phyloP scores from a whole-genome alignment of 2,329 filamentous ascomycete species.

The Ceratocystis eucalypticola region DNA sequence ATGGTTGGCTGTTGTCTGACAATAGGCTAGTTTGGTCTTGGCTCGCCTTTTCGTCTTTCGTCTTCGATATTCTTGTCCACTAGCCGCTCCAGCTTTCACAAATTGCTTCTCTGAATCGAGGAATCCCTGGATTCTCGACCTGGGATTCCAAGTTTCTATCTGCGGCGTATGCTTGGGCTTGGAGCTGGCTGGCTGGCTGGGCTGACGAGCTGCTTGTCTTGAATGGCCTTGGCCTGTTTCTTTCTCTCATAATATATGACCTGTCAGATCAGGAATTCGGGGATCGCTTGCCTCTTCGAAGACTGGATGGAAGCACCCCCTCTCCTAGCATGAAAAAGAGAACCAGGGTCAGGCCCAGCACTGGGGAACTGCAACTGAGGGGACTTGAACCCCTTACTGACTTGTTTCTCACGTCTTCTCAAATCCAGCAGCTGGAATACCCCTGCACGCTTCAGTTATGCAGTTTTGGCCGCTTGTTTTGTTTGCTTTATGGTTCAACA shows the following conservation, averaged over 20 bases:
- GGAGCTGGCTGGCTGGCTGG: no score
- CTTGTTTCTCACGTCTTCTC: no score
- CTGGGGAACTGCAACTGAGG: no score
- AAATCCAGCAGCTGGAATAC: no score
- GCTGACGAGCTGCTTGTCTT: no score
- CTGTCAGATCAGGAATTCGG: background rate
- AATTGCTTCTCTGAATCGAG: background rate
- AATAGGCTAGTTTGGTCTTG: background rate
- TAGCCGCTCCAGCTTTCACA: background rate
- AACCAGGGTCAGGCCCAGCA: no score
- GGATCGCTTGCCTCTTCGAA: no score
- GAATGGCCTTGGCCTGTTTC: no score
- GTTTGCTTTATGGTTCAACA: background rate
- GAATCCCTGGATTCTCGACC: background rate
- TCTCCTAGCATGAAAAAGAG: no score
- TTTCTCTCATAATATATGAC: background rate
- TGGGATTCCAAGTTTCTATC: background rate
- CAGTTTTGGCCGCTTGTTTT: background rate
- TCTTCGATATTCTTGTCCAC: background rate
- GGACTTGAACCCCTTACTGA: background rate
- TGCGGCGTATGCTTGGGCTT: no score
- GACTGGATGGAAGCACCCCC: no score
- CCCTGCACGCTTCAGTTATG: background rate
- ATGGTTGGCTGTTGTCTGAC: background rate
- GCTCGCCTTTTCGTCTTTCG: background rate